Base-by-base conservation (phyloP, 2,329 filamentous ascomycete genomes). In the Periconia macrospinosa region DNA sequence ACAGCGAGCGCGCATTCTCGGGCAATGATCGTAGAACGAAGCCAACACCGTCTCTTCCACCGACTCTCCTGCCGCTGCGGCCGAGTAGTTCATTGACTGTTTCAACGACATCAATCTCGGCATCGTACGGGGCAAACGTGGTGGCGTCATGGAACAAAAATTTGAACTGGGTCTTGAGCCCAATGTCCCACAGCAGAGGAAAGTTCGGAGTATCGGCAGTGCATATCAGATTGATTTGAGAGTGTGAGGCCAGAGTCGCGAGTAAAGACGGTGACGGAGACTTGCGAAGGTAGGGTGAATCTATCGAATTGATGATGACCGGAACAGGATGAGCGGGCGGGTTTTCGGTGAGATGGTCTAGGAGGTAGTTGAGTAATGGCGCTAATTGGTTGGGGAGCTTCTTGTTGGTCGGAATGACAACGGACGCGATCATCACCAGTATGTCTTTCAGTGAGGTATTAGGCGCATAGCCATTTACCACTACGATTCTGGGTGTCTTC, bases 71-170 rank as follows among this genome's bases (percentile, higher is more conserved):
- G 19, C 90, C 86, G 63, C 87, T 91, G 50, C 91, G 86, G 45
- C 92, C 92, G 0, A 97, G 83, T 0, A 97, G 82, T 65, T 90
- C 87, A 71, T 96, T 90, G 14, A 97, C 92, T 58, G 92, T 90
- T 70, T 97, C 92, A 2, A 97, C 91, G 1, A 90, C 86, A 66
- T 96, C 91, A 8, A 91, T 77, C 71, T 96, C 92, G 11, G 83
- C 81, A 11, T 82, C 79, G 63, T 90, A 91, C 0, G 90, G 82
- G 0, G 84, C 81, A 68, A 96, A 97, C 0, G 94, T 97, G 1
- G 94, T 97, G 66, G 89, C 89, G 76, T 99, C 92, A 76, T 99
- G 94, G 75, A 95, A 97, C 27, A 91, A 79, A 62, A 97, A 92
- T 71, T 90, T 89, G 75, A 92, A 91, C 27, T 89, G 85, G 15